phyloP scores from a whole-genome alignment of 2,329 filamentous ascomycete genomes.

The Coleophoma crateriformis region DNA sequence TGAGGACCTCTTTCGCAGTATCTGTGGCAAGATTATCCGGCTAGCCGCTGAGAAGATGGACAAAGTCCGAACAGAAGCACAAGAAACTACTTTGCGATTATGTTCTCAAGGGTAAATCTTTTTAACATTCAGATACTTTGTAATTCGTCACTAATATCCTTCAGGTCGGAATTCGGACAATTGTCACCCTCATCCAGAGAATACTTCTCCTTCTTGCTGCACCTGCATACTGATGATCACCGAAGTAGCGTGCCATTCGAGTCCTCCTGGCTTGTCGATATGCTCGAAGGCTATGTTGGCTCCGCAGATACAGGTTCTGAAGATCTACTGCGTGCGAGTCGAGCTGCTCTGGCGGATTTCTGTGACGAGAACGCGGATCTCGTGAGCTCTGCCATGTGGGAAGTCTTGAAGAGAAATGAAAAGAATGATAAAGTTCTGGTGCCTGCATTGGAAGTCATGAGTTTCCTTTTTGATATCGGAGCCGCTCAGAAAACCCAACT shows the following conservation, averaged over 20 bases:
- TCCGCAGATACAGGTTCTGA: slow-evolving; percentile 77
- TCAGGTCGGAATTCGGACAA: slow-evolving; percentile 1
- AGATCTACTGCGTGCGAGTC: slow-evolving; percentile 63
- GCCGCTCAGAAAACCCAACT: slow-evolving; percentile 35
- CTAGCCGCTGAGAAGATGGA: slow-evolving; percentile 87
- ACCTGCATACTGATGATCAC: slow-evolving; percentile 11
- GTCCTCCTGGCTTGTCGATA: slow-evolving; percentile 38
- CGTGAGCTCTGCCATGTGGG: slow-evolving; percentile 44
- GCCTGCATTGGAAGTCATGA: slow-evolving; percentile 70
- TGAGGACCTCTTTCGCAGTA: slow-evolving; percentile 1
- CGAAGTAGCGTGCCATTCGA: slow-evolving; percentile 21
- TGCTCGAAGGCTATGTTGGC: slow-evolving; percentile 64
- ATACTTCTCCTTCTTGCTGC: slow-evolving; percentile 17
- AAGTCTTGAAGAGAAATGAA: slow-evolving; percentile 47
- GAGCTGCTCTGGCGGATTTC: slow-evolving; percentile 56
- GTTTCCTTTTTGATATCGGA: slow-evolving; percentile 67
- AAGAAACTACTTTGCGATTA: slow-evolving; percentile 42
- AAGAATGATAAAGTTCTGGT: slow-evolving; percentile 64
- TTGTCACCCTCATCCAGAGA: slow-evolving; percentile 6
- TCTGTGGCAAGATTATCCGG: slow-evolving; percentile 40
- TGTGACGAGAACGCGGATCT: slow-evolving; percentile 34
- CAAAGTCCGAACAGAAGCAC: slow-evolving; percentile 68
- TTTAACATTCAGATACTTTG: background rate
- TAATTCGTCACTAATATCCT: background rate
- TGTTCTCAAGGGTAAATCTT: slow-evolving; percentile 35